Percentiles rank a stretch among this genome's conserved stretches.
phyloP scores from a whole-genome alignment of 208 protist genomes.

The Wallacemonas collosoma region DNA sequence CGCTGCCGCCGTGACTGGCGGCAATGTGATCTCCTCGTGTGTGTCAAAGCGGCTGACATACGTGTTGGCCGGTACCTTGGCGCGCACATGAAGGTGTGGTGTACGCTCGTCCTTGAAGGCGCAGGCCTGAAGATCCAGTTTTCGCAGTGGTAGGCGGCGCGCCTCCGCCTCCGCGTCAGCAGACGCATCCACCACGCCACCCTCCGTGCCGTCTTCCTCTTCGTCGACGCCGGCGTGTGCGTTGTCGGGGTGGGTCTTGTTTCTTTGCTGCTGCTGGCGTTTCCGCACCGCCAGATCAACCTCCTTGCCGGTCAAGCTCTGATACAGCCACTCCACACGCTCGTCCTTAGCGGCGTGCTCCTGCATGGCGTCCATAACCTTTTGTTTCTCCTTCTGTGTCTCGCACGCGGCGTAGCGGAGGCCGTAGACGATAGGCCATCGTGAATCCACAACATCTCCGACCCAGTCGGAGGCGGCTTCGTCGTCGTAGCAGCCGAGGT shows the following conservation, averaged over 20 bases:
- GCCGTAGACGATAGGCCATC: constrained; percentile 87
- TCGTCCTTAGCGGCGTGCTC: constrained; percentile 62
- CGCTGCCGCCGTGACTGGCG: constrained; percentile 32
- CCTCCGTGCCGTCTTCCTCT: constrained; percentile 19
- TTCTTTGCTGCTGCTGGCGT: constrained; percentile 20
- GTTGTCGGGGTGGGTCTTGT: background rate
- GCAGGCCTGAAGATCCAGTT: constrained; percentile 74
- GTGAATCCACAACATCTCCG: constrained; percentile 55
- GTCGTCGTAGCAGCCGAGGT: constrained; percentile 83
- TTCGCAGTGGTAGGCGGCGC: constrained; percentile 54
- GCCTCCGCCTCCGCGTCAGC: background rate
- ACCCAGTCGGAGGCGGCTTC: constrained; percentile 85
- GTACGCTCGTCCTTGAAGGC: constrained; percentile 83
- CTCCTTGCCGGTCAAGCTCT: constrained; percentile 83
- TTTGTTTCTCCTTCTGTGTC: constrained; percentile 66
- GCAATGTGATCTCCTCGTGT: constrained; percentile 84
- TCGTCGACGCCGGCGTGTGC: constrained; percentile 13
- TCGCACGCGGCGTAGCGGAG: constrained; percentile 58
- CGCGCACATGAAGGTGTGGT: constrained; percentile 68
- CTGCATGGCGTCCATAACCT: constrained; percentile 79
- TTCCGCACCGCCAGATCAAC: constrained; percentile 34
- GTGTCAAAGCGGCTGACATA: constrained; percentile 77
- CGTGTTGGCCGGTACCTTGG: constrained; percentile 74
- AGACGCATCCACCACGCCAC: background rate
- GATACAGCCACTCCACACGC: constrained; percentile 75